A percentile compares a stretch with the other conserved stretches of the same genome.
These are phyloP conservation scores for Corynascus novoguineensis DNA, from an alignment of 495 filamentous ascomycete species.

Conservation along the genomic window DNA sequence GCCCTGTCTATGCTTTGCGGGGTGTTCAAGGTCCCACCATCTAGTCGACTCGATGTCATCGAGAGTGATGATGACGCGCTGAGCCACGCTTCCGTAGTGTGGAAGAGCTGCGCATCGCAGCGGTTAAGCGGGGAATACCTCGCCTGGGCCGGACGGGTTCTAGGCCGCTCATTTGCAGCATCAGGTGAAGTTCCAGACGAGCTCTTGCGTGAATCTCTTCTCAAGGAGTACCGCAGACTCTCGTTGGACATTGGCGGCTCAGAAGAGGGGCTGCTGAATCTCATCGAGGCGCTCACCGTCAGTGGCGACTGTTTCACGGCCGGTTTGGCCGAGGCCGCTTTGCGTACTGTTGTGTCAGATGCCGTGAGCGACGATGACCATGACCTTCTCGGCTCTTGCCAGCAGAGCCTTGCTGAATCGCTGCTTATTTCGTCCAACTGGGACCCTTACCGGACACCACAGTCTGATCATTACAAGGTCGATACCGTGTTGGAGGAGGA, in stretches of 20 bases:
- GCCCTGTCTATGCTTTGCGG: conserved; percentile 68
- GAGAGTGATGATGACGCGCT: conserved; percentile 55
- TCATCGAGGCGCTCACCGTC: conserved; percentile 63
- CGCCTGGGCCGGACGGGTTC: conserved; percentile 75
- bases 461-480: conserved; percentile 36
- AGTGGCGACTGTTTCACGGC: conserved; percentile 57
- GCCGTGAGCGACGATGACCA: conserved; percentile 39
- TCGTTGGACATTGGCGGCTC: conserved; percentile 36
- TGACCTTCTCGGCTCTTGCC: conserved; percentile 45
- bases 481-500: conserved; percentile 18
- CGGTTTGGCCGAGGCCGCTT: conserved; percentile 69
- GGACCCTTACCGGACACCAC: conserved; percentile 43
- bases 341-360: conserved; percentile 63
- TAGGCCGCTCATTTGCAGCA: conserved; percentile 78
- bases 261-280: conserved; percentile 51
- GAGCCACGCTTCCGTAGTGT: conserved; percentile 58
- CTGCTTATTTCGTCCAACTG: conserved; percentile 45
- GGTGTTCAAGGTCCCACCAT: conserved; percentile 57
- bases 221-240: conserved; percentile 44
- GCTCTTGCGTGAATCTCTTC: conserved; percentile 52
- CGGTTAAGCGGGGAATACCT: conserved; percentile 62
- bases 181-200: conserved; percentile 59
- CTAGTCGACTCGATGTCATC: conserved; percentile 55
- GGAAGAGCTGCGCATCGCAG: conserved; percentile 62
- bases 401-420: conserved; percentile 39